A percentile compares a stretch with the other conserved stretches of the same genome.
These are phyloP conservation scores for Stylonectria norvegica DNA, from an alignment of 2,329 filamentous ascomycete species.

Conservation along the genomic window DNA sequence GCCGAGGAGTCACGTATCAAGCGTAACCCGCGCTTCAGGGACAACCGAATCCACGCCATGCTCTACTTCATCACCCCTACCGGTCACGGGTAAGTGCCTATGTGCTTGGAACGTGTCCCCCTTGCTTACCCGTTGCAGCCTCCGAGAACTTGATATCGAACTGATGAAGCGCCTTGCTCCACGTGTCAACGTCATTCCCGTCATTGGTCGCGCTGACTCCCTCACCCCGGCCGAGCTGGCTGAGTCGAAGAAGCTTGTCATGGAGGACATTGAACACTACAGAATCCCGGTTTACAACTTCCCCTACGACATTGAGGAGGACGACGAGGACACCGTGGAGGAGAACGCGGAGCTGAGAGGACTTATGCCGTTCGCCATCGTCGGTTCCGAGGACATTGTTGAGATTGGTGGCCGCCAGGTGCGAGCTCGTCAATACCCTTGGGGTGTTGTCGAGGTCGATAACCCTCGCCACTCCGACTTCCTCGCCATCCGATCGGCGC, in stretches of 20 bases:
- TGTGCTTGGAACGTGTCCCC: not conserved
- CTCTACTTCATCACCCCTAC: constrained; percentile 99
- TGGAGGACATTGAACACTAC: constrained; percentile 99
- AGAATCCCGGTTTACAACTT: constrained; percentile 99
- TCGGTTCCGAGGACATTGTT: constrained; percentile 91
- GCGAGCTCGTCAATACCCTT: constrained; percentile 94
- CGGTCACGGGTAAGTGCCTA: constrained; percentile 71
- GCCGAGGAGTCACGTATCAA: constrained; percentile 99
- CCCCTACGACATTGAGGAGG: constrained; percentile 98
- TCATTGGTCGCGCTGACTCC: constrained; percentile 97
- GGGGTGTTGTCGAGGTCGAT: constrained; percentile 98
- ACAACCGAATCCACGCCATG: constrained; percentile 97
- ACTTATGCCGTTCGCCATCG: constrained; percentile 98
- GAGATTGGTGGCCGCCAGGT: constrained; percentile 92
- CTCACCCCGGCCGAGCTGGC: constrained; percentile 94
- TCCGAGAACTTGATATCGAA: constrained; percentile 98
- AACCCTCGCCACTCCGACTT: constrained; percentile 99
- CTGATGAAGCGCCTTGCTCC: constrained; percentile 99
- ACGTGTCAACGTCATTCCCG: constrained; percentile 97
- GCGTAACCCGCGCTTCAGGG: constrained; percentile 99
- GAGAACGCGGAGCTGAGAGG: constrained; percentile 97
- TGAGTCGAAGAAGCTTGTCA: constrained; percentile 99
- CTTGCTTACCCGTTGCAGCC: constrained; percentile 48
- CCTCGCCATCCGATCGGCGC: constrained; percentile 90
- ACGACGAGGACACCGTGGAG: constrained; percentile 98